These are phyloP conservation scores for Rhynchosporium secalis DNA, from an alignment of 2,329 filamentous ascomycete species.

Conservation along the genomic window DNA sequence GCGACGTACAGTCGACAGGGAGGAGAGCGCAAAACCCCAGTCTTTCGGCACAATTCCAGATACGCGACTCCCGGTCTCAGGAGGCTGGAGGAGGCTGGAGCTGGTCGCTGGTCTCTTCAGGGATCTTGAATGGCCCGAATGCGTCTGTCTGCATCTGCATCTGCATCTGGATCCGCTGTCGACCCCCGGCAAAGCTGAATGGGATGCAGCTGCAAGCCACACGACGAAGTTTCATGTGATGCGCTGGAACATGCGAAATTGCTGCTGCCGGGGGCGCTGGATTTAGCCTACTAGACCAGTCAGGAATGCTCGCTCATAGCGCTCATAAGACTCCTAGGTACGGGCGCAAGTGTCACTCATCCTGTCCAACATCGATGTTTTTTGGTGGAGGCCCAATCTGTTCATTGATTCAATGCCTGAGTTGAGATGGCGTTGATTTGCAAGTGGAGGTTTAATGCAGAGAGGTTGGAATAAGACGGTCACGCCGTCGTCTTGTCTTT, in stretches of 20 bases:
- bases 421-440: not conserved
- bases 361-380: not conserved
- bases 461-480: slow-evolving; percentile 5
- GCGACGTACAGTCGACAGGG: not conserved
- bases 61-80: not conserved
- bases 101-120: not conserved
- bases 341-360: no score
- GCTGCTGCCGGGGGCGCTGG: not conserved
- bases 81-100: not conserved
- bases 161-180: not conserved
- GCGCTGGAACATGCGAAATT: slow-evolving; percentile 2
- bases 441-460: not conserved
- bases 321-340: no score
- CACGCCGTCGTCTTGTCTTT: not conserved
- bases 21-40: not conserved
- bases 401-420: not conserved
- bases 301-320: no score
- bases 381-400: not conserved
- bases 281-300: slow-evolving; percentile 1
- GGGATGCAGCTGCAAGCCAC: slow-evolving; percentile 7
- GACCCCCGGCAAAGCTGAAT: slow-evolving; percentile 5
- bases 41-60: not conserved
- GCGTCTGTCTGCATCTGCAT: not conserved
- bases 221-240: slow-evolving; percentile 2
- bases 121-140: slow-evolving; percentile 2